These are phyloP conservation scores for Entophlyctis helioformis DNA, from an alignment of 192 early-diverging fungal species.

Conservation along the genomic window DNA sequence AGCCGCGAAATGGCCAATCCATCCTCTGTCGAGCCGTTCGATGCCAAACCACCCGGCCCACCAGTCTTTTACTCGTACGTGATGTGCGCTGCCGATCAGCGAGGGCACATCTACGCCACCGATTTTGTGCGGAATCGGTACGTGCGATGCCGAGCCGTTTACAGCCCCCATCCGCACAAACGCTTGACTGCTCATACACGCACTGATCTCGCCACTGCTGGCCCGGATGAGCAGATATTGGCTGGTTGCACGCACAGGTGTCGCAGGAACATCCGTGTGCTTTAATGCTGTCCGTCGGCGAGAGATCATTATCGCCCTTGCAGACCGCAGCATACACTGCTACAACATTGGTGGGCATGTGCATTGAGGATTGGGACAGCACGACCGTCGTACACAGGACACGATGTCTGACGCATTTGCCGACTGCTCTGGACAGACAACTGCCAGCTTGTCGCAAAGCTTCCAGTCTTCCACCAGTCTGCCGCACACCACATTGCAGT, in stretches of 20 bases:
- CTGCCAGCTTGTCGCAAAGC: conserved; percentile 27
- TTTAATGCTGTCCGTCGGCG: conserved; percentile 28
- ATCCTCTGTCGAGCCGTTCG: neutral
- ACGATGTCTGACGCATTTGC: neutral
- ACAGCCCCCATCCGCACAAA: neutral
- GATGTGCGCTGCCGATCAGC: conserved; percentile 28
- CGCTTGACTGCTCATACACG: neutral
- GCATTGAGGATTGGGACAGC: neutral
- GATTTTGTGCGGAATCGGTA: conserved; percentile 37
- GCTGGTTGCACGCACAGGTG: conserved; percentile 27
- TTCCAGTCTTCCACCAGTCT: conserved; percentile 22
- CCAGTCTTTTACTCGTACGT: conserved; percentile 7
- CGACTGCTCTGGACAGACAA: conserved; percentile 27
- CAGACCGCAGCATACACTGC: conserved; percentile 32
- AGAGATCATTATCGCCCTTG: conserved; percentile 31
- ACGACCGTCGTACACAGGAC: neutral
- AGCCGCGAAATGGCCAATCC: conserved; percentile 6
- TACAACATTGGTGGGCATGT: conserved; percentile 36
- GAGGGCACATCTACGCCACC: conserved; percentile 27
- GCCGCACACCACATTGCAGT: conserved; percentile 15
- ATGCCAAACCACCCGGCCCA: neutral
- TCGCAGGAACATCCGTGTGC: conserved; percentile 23
- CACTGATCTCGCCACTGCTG: neutral
- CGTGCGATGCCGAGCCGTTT: neutral
- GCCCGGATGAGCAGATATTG: no score